These are phyloP conservation scores for Balakata baccata DNA, from an alignment of 345 rosid genomes.

Conservation along the genomic window DNA sequence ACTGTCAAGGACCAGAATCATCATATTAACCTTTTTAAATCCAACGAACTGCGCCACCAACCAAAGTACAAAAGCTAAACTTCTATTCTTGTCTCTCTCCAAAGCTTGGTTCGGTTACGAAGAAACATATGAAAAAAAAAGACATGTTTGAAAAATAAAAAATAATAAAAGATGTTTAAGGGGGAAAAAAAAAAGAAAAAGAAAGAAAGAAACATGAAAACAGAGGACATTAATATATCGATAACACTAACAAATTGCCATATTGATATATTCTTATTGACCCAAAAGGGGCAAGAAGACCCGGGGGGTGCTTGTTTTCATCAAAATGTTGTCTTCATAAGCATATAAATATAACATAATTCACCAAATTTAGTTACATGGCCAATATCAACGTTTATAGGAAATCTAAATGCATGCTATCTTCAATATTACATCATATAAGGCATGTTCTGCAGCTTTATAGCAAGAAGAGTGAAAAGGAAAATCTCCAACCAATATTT, in stretches of 20 bases:
- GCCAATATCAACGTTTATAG: not conserved
- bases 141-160: not conserved
- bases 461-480: too few species aligned
- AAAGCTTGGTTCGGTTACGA: not conserved
- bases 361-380: not conserved
- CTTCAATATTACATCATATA: too few species aligned
- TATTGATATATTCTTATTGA: not conserved
- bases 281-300: not conserved
- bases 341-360: not conserved
- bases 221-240: not conserved
- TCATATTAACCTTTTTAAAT: not conserved
- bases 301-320: too few species aligned
- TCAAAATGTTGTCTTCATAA: not conserved
- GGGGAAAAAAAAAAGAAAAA: too few species aligned
- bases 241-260: not conserved
- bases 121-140: not conserved
- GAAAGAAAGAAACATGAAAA: too few species aligned
- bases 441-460: too few species aligned
- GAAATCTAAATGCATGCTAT: too few species aligned
- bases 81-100: not conserved
- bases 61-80: not conserved
- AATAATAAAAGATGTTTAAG: not conserved
- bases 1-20: slow-evolving; percentile 8
- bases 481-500: not conserved
- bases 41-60: not conserved